Evolutionary conservation across 1,284 basidiomycete genomes (phyloP), one percentile per base, ranked within the genome.

Genomic region (Pseudozyma sp.): DNA sequence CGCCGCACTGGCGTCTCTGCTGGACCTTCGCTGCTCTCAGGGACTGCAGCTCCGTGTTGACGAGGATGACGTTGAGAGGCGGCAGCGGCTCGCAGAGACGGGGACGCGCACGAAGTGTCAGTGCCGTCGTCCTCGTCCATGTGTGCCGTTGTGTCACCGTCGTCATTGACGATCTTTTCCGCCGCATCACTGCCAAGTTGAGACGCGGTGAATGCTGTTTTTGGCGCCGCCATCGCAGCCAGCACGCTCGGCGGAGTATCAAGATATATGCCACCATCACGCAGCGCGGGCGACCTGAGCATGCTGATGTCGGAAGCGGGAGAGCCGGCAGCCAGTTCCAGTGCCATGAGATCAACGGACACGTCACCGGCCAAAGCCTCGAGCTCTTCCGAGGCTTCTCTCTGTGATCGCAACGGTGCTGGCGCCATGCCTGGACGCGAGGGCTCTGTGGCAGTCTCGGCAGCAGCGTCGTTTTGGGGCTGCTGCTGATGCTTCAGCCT

Each of bases 271-370:
- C 40, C 39, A 11, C 14, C 43, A 34, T 45, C 10, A 6, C 46
- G 35, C 48, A 43, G 3, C 39, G 48, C 17, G 10, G 68, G 55
- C 14, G 63, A 60, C 1, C 54, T 40, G 16, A 72, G 53, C 56
- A 68, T 53, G n/a, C 53, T 60, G 10, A 55, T 42, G 14, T 72
- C 69, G 4, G 69, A 67, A 3, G 19, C 49, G 13, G 69, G 69
- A 16, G 64, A 67, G 0, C 49, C 52, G 5, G 44, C 48, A 2
- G 61, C 69, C 6, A 72, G 29, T 29, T 72, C 64, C 34, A 72
- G 43, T 11, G 69, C 69, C 69, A 72, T 72, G 10, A 72, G 42
- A 42, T 72, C 69, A 1, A 68, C 52, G 7, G 55, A 60, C 2
- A 67, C 60, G 33, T 72, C 69, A 7, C 55, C 63, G 2, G 55